Base-by-base conservation (phyloP, 1,139 yeast genomes). In the Scheffersomyces insectosa region DNA sequence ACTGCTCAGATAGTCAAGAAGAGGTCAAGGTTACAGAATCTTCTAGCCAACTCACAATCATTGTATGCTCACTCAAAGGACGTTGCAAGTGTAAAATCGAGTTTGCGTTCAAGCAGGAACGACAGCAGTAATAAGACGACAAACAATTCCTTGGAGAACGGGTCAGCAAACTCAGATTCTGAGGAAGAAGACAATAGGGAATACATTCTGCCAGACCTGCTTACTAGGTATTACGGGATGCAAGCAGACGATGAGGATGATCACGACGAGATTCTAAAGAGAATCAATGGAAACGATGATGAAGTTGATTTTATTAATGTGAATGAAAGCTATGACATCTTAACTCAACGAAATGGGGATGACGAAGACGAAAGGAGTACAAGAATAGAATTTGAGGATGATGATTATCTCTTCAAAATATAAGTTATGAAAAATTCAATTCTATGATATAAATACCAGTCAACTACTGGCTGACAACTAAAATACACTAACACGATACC, bases 201-300 rank as follows among this genome's bases (percentile, higher is more conserved):
- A 46, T 72, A 72, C 46, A 64, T 71, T 23, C 75, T 68, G 74
- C 77, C 78, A 2, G 63, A 62, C 36, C 72, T 68, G 72, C 54
- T 72, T 40, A 66, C 72, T 8, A 60, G 58, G 36, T 65, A 60
- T 38, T 63, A 63, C 41, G 73, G 60, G 3, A 43, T 46, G 2
- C 54, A 50, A 30, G 33, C 47, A 5, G 52, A 52, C 13, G 61
- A 54, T 13, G 51, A 47, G 3, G 60, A 51, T 12, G 51, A 56
- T 11, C 62, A 59, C 5, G 63, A 58, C 14, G 57, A 47, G 34
- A 43, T 50, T 39, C 39, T 52, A 34, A 43, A 53, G 38, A 55
- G 50, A 32, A 37, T 57, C 37, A 54, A 54, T 16, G 41, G 43
- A 15, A 54, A 49, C 9, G 52, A 50, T 15, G 46, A 45, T 11